Evolutionary conservation across 257 asterid genomes (phyloP).

Genomic region (Fraxinus americana): DNA sequence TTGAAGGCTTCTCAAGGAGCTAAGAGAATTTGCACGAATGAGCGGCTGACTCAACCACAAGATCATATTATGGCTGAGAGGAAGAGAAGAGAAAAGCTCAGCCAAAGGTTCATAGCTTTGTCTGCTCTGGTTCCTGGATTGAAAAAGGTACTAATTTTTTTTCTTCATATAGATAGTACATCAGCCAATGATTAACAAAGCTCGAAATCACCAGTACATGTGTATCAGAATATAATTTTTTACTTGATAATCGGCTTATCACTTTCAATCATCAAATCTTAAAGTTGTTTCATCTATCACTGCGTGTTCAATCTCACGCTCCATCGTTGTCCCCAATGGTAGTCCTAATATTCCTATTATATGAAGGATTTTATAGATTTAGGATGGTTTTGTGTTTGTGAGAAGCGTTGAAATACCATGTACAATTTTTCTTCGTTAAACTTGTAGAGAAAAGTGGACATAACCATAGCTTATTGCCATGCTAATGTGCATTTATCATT

Average conservation of each 20-base stretch:
- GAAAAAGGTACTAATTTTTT: constrained; percentile 53
- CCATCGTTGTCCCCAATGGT: not conserved
- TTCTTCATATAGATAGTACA: not conserved
- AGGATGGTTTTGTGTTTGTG: not conserved
- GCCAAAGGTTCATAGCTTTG: constrained; percentile 79
- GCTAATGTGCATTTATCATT: not conserved
- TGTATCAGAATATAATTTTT: not conserved
- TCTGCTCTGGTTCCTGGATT: constrained; percentile 87
- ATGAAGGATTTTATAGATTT: no score
- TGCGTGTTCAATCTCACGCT: not conserved
- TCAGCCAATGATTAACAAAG: not conserved
- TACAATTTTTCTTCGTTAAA: not conserved
- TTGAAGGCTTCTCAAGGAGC: constrained; percentile 50
- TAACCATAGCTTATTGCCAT: not conserved
- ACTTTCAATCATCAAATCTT: not conserved
- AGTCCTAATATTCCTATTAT: not conserved
- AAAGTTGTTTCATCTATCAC: not conserved
- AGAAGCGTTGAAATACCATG: no score
- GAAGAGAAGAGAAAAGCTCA: constrained; percentile 81
- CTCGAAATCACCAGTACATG: not conserved
- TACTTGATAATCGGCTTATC: not conserved
- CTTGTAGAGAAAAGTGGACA: not conserved
- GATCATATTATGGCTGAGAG: constrained; percentile 90
- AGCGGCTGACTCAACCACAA: constrained; percentile 55
- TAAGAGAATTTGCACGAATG: constrained; percentile 38